Base-by-base conservation (phyloP, 345 rosid species). In the Pseudoturritis turrita region DNA sequence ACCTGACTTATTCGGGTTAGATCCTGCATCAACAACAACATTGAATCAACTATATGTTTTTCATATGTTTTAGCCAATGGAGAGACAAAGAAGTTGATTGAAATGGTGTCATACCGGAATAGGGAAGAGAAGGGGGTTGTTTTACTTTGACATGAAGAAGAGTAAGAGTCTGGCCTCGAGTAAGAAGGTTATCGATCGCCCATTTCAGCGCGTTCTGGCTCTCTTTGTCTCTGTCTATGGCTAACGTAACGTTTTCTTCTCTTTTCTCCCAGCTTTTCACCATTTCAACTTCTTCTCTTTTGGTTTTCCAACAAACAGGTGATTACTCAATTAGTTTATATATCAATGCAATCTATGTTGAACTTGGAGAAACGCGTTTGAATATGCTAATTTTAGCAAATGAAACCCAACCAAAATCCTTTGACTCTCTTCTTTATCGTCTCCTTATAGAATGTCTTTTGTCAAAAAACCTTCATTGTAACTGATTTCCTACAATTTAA, bases 161-260 rank as follows among this genome's bases (percentile, higher is more conserved):
- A 33, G 85, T 88, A 51, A 77, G 49, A 41, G 69, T 14, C 10
- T 93, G 96, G 62, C 90, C 92, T 54, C 60, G 65, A 52, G 68
- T 58, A 39, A 93, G 81, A 64, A 86, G 81, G 75, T 86, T 82
- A 53, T 85, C 92, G 6, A 86, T 77, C 0, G 87, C 68, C 98
- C 98, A 93, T 80, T 77, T 90, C 55, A 93, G 73, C 6, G 96
- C 96, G 37, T 83, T 73, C 19, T 89, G 94, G 81, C 98, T 87
- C 12, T 83, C 86, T 72, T 86, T 93, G 72, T 93, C 96, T 71
- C 66, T 87, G 75, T 90, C 92, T 2, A 90, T 74, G 12, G 96
- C 98, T 58, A 90, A 88, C 0, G 83, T 87, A 14, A 87, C 62
- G 17, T 2, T 68, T 10, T 50, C 81, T 8, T 81, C 86, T 39